phyloP scores from a whole-genome alignment of 164 flowering plant species.

The Tinospora cordifolia region DNA sequence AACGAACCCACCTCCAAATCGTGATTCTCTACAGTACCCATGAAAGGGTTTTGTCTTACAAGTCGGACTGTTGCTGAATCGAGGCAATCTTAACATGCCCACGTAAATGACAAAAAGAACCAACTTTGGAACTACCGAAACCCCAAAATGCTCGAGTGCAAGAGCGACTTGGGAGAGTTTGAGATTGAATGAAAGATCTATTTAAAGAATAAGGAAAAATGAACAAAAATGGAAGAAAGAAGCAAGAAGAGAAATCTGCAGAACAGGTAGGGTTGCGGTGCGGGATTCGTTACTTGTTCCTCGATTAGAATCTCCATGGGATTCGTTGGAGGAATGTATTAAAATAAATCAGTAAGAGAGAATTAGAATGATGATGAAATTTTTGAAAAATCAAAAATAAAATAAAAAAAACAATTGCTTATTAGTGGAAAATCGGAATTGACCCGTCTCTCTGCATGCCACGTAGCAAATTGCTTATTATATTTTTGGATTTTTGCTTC shows the following conservation, averaged over 20 bases:
- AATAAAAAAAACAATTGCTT: too few species aligned
- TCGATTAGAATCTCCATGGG: slow-evolving; percentile 17
- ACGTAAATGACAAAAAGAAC: neutral
- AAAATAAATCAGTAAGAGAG: too few species aligned
- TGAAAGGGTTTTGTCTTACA: neutral
- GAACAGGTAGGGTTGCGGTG: neutral
- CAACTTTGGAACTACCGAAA: neutral
- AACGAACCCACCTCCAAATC: slow-evolving; percentile 23
- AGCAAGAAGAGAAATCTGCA: neutral
- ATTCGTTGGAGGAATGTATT: neutral
- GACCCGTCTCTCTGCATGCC: too few species aligned
- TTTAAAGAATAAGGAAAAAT: neutral
- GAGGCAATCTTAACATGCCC: neutral
- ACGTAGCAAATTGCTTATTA: too few species aligned
- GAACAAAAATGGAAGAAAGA: neutral
- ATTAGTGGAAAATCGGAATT: too few species aligned
- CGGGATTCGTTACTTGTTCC: slow-evolving; percentile 19
- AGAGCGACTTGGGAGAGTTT: neutral
- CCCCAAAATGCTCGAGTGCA: neutral
- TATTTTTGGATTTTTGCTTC: too few species aligned
- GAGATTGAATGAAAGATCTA: neutral
- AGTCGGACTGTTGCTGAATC: slow-evolving; percentile 2
- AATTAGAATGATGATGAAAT: neutral
- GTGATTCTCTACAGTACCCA: slow-evolving; percentile 13
- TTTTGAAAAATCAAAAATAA: too few species aligned